Percentiles rank a stretch among this genome's conserved stretches.
Evolutionary conservation across 306 rosid genomes (phyloP).

Genomic region (Sicyos baderoa): DNA sequence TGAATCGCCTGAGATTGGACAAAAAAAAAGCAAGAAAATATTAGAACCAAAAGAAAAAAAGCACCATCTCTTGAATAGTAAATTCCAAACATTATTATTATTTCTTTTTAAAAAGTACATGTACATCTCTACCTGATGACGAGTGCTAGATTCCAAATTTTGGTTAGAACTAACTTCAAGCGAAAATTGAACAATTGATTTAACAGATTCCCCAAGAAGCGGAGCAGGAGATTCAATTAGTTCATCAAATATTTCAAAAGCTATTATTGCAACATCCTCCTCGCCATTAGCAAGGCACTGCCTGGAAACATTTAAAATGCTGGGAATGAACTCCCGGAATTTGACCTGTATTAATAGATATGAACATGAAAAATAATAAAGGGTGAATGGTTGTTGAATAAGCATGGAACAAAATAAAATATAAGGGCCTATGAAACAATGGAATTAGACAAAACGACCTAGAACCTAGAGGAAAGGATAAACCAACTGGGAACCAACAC

Average conservation of each 20-base stretch:
- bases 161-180: conserved; percentile 97
- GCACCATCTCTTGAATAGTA: neutral
- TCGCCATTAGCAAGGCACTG: conserved; percentile 97
- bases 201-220: conserved; percentile 94
- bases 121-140: conserved; percentile 68
- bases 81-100: neutral
- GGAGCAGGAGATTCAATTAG: conserved; percentile 98
- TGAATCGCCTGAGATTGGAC: conserved; percentile 69
- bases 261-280: conserved; percentile 90
- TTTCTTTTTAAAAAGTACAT: neutral
- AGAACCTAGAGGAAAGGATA: neutral
- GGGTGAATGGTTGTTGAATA: neutral
- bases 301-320: conserved; percentile 87
- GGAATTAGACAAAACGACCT: neutral
- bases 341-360: conserved; percentile 44
- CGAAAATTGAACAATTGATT: conserved; percentile 90
- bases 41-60: conserved; percentile 14
- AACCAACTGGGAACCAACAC: neutral
- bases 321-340: conserved; percentile 93
- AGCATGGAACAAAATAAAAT: neutral
- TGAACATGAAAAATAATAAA: neutral
- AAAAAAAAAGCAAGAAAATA: conserved; percentile 23
- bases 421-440: neutral
- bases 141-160: conserved; percentile 84
- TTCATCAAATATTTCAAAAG: conserved; percentile 96